Percentiles rank a stretch among this genome's conserved stretches.
Conservation (phyloP, 2,329 filamentous ascomycete genomes). For the Colletotrichum graminicola region DNA sequence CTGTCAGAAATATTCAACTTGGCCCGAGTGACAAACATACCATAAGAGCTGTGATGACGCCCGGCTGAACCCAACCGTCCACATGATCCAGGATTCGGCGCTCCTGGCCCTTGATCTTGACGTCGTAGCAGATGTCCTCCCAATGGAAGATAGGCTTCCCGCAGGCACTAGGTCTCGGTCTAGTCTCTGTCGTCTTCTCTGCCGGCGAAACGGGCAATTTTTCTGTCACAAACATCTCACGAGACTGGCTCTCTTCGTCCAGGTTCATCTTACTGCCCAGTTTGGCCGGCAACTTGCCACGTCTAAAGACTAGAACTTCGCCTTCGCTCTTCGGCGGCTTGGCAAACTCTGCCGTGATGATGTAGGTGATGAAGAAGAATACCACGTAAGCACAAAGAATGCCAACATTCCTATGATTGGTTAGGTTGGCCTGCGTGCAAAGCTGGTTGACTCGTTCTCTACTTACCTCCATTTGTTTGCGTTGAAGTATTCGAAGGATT, state of each 20-base stretch:
- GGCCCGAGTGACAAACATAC: constrained; percentile 52
- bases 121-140: constrained; percentile 73
- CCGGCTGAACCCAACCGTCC: constrained; percentile 83
- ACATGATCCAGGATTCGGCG: constrained; percentile 78
- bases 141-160: constrained; percentile 70
- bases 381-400: constrained; percentile 74
- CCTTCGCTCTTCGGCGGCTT: constrained; percentile 78
- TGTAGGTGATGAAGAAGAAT: constrained; percentile 71
- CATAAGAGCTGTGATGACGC: constrained; percentile 80
- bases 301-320: constrained; percentile 75
- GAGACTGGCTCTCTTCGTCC: constrained; percentile 33
- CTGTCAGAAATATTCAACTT: constrained; percentile 42
- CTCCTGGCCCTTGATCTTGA: constrained; percentile 73
- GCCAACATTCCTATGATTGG: constrained; percentile 68
- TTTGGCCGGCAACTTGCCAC: constrained; percentile 63
- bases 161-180: constrained; percentile 34
- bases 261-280: no score
- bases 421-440: neutral
- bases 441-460: no score
- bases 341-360: constrained; percentile 74
- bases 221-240: neutral
- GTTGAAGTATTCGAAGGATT: constrained; percentile 58
- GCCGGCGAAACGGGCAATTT: neutral
- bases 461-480: constrained; percentile 59
- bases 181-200: neutral